Evolutionary conservation across 1,139 yeast genomes (phyloP).

Genomic region (Candida buenavistaensis): DNA sequence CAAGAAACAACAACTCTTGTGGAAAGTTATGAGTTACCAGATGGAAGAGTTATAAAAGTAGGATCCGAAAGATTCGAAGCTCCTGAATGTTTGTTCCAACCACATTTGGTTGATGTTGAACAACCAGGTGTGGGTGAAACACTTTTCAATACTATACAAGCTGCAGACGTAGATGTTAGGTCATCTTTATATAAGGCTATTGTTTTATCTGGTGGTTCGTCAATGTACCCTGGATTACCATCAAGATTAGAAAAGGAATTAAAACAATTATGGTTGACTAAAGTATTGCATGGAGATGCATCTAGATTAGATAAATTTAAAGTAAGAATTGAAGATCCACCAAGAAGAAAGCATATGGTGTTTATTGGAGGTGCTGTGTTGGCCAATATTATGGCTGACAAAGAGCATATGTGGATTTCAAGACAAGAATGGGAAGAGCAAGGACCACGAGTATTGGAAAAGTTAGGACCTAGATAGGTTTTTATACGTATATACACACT

Average conservation of each 20-base stretch:
- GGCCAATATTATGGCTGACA: conserved; percentile 97
- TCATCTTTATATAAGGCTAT: conserved; percentile 87
- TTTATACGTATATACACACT: conserved; percentile 1
- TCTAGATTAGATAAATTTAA: conserved; percentile 86
- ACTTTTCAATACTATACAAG: conserved; percentile 86
- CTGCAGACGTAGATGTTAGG: conserved; percentile 92
- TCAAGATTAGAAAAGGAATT: conserved; percentile 93
- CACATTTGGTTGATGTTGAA: conserved; percentile 93
- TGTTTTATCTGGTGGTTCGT: conserved; percentile 95
- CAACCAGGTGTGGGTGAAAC: conserved; percentile 97
- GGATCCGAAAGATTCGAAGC: conserved; percentile 98
- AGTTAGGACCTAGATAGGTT: conserved; percentile 86
- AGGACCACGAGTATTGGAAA: conserved; percentile 80
- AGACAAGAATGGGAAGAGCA: conserved; percentile 98
- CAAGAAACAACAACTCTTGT: conserved; percentile 93
- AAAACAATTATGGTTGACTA: conserved; percentile 92
- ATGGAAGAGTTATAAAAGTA: conserved; percentile 89
- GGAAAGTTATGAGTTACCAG: conserved; percentile 90
- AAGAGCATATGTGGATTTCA: conserved; percentile 97
- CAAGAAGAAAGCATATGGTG: conserved; percentile 98
- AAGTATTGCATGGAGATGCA: conserved; percentile 85
- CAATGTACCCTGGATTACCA: conserved; percentile 98
- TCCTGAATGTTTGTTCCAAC: conserved; percentile 97
- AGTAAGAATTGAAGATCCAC: conserved; percentile 97
- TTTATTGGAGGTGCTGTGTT: conserved; percentile 98